Conservation (phyloP, 768 basidiomycete species). For the Panaeolus cyanescens region DNA sequence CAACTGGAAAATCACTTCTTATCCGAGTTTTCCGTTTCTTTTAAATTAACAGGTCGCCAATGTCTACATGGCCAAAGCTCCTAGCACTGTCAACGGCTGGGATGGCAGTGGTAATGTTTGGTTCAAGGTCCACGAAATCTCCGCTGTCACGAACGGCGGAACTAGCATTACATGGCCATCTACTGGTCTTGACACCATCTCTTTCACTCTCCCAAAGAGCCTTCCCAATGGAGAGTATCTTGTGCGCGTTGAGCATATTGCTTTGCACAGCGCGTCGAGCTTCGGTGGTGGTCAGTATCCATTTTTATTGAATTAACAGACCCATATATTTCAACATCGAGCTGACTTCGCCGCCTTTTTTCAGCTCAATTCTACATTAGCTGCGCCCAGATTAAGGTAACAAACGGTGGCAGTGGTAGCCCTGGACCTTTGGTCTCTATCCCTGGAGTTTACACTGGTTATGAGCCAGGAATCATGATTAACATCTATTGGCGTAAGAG, state of each 20-base stretch:
- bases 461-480: background rate
- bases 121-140: conserved; percentile 13
- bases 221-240: conserved; percentile 16
- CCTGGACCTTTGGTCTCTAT: conserved; percentile 8
- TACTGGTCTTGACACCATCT: conserved; percentile 1
- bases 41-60: conserved; percentile 46
- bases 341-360: background rate
- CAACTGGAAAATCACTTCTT: too few relatives aligned
- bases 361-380: conserved; percentile 20
- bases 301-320: background rate
- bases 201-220: conserved; percentile 22
- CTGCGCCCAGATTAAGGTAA: conserved; percentile 20
- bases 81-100: conserved; percentile 28
- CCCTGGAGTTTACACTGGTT: conserved; percentile 11
- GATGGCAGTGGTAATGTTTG: conserved; percentile 11
- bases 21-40: conserved; percentile 24
- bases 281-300: conserved; percentile 25
- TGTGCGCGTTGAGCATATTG: conserved; percentile 21
- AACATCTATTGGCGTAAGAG: conserved; percentile 4
- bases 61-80: conserved; percentile 7
- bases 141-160: conserved; percentile 11
- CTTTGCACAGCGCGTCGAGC: conserved; percentile 18
- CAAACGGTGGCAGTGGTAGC: conserved; percentile 10
- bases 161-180: conserved; percentile 23
- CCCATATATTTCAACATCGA: conserved; percentile 12